Evolutionary conservation across 148 eudicot species (phyloP).

Genomic region (Diospyros lotus): DNA sequence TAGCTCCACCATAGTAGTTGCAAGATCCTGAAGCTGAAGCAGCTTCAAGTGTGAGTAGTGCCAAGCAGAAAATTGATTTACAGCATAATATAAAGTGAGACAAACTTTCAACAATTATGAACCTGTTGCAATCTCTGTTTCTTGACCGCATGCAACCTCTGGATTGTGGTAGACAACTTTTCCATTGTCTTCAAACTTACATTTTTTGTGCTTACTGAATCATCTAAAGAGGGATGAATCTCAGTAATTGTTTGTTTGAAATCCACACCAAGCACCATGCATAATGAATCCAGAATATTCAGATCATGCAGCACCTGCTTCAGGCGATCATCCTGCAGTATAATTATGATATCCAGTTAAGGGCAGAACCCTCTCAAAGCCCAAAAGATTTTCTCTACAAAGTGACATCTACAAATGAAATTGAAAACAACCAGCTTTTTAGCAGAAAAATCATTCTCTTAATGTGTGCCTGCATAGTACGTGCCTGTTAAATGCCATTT

Average conservation of each 20-base stretch:
- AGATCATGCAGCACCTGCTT: constrained; percentile 55
- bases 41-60: constrained; percentile 2
- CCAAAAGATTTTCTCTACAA: not conserved
- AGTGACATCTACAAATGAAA: not conserved
- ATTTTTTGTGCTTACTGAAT: constrained; percentile 34
- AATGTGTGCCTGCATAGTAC: not conserved
- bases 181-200: constrained; percentile 42
- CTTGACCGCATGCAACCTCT: constrained; percentile 50
- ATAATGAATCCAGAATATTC: constrained; percentile 47
- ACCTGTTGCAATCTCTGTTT: constrained; percentile 59
- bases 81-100: not conserved
- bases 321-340: constrained; percentile 58
- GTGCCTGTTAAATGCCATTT: not conserved
- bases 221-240: constrained; percentile 63
- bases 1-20: constrained; percentile 64
- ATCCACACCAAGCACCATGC: constrained; percentile 72
- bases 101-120: constrained; percentile 11
- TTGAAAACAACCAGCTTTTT: too few species aligned
- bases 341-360: not conserved
- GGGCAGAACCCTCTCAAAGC: too few species aligned
- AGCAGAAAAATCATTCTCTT: not conserved
- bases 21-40: constrained; percentile 79
- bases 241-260: constrained; percentile 40
- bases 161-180: constrained; percentile 43
- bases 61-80: not conserved